Conservation (phyloP, 2,329 filamentous ascomycete genomes). For the Achaetomium macrosporum region DNA sequence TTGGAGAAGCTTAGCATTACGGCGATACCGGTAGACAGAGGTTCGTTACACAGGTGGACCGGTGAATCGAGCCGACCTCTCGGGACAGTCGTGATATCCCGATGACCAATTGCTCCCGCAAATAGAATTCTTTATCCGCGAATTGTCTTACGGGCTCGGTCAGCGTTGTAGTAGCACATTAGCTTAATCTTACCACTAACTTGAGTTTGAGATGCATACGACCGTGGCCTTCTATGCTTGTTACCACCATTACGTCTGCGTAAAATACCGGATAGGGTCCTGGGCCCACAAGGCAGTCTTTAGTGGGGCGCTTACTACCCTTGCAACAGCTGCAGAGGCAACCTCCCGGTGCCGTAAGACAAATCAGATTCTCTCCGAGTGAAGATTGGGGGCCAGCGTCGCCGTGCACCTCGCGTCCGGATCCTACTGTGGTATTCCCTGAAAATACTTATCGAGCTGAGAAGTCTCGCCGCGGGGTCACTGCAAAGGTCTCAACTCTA, state of each 20-base stretch:
- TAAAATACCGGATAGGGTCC: too few species aligned
- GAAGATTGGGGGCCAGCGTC: slow-evolving; percentile 10
- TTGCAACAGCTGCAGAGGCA: background rate
- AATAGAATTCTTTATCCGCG: too few species aligned
- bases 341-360: background rate
- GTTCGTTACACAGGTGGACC: background rate
- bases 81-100: too few species aligned
- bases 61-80: too few species aligned
- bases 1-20: background rate
- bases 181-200: too few species aligned
- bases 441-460: background rate
- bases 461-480: slow-evolving; percentile 2
- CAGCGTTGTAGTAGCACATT: too few species aligned
- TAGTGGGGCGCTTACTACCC: slow-evolving; percentile 3
- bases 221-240: too few species aligned
- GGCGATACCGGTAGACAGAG: background rate
- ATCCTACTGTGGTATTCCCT: background rate
- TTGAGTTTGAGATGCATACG: too few species aligned
- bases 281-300: background rate
- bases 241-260: too few species aligned
- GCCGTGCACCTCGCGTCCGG: slow-evolving; percentile 1
- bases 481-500: background rate
- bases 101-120: too few species aligned
- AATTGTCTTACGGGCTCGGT: too few species aligned
- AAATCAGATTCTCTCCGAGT: slow-evolving; percentile 6